Conservation (phyloP, 2,329 filamentous ascomycete genomes). For the Penicillium sp. region DNA sequence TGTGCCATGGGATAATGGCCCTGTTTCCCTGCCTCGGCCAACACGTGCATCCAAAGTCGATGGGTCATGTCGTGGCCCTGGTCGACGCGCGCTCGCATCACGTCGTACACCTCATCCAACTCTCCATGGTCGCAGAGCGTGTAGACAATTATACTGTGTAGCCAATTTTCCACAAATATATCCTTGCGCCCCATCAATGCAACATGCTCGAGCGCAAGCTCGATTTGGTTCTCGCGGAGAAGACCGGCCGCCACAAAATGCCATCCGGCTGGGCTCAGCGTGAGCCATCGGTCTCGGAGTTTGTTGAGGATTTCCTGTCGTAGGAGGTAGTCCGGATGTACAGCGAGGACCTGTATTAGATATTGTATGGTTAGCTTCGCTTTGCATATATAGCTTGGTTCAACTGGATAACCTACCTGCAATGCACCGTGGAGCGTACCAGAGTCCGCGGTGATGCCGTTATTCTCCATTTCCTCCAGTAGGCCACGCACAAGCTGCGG, state of each 20-base stretch:
- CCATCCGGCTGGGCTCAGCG: slow-evolving; percentile 60
- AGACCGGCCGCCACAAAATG: slow-evolving; percentile 71
- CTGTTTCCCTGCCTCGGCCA: slow-evolving; percentile 70
- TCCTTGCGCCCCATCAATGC: slow-evolving; percentile 63
- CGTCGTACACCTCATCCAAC: slow-evolving; percentile 70
- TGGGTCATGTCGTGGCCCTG: slow-evolving; percentile 50
- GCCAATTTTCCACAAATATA: slow-evolving; percentile 64
- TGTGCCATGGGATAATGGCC: slow-evolving; percentile 63
- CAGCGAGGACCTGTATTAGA: slow-evolving; percentile 60
- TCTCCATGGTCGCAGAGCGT: slow-evolving; percentile 70
- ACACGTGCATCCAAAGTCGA: slow-evolving; percentile 66
- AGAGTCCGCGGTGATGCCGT: slow-evolving; percentile 63
- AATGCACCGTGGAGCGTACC: slow-evolving; percentile 71
- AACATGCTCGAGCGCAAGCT: slow-evolving; percentile 71
- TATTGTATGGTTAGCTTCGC: slow-evolving; percentile 1
- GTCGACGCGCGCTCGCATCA: slow-evolving; percentile 62
- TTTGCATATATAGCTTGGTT: not conserved
- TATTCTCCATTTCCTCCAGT: slow-evolving; percentile 69
- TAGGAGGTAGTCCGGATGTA: slow-evolving; percentile 82
- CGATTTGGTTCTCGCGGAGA: slow-evolving; percentile 77
- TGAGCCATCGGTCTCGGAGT: slow-evolving; percentile 66
- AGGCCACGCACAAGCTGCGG: slow-evolving; percentile 62
- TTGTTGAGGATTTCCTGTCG: slow-evolving; percentile 69
- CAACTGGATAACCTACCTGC: slow-evolving; percentile 49
- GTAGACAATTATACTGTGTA: slow-evolving; percentile 75